phyloP scores from a whole-genome alignment of 345 rosid genomes.

The Eucalyptus tenuipes region DNA sequence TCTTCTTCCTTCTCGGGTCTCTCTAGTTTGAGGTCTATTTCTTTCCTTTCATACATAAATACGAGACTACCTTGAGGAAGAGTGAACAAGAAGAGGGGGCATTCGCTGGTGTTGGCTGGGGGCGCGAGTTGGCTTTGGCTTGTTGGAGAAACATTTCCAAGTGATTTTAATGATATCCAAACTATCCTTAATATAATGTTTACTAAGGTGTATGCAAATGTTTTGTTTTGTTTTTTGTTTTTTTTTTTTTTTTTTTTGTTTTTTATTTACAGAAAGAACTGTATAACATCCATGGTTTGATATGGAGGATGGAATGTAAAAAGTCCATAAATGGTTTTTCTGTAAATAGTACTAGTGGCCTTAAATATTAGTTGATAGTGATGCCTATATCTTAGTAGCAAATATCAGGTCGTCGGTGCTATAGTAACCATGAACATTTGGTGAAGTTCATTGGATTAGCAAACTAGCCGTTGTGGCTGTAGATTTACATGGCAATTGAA shows the following conservation, averaged over 20 bases:
- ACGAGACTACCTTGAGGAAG: too few species aligned
- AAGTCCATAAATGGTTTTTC: not conserved
- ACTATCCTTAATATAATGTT: not conserved
- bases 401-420: too few species aligned
- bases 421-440: not conserved
- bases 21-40: too few species aligned
- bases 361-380: too few species aligned
- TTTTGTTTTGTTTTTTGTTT: too few species aligned
- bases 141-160: not conserved
- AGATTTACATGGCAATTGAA: not conserved
- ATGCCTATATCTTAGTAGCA: not conserved
- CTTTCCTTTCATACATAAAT: too few species aligned
- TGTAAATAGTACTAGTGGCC: not conserved
- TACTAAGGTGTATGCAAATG: not conserved
- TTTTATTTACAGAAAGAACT: too few species aligned
- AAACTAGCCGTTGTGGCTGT: not conserved
- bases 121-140: too few species aligned
- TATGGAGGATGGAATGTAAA: not conserved
- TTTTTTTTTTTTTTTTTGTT: too few species aligned
- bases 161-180: not conserved
- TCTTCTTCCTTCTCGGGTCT: too few species aligned
- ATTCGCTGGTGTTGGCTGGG: too few species aligned
- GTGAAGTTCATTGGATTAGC: not conserved
- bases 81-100: too few species aligned
- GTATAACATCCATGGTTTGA: not conserved